Percentiles rank a stretch among this genome's conserved stretches.
These are phyloP conservation scores for Coffea canephora DNA, from an alignment of 257 asterid species.

Conservation along the genomic window DNA sequence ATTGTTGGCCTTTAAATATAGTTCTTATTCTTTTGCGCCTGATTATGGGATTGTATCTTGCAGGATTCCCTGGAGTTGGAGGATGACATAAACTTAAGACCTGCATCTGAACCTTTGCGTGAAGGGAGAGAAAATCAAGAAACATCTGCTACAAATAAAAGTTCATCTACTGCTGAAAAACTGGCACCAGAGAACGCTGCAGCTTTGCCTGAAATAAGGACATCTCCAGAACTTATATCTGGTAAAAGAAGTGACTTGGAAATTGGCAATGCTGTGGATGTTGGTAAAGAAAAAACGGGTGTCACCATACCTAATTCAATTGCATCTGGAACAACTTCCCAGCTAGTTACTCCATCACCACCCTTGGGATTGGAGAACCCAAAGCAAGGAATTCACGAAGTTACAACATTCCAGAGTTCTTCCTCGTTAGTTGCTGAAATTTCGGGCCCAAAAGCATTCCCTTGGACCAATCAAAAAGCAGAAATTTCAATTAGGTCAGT, in stretches of 20 bases:
- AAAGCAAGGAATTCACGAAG: conserved; percentile 33
- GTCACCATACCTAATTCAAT: conserved; percentile 17
- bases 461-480: conserved; percentile 14
- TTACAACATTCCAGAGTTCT: conserved; percentile 1
- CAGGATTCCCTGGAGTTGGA: conserved; percentile 56
- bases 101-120: conserved; percentile 27
- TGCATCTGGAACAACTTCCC: conserved; percentile 28
- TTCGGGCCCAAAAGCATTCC: conserved; percentile 30
- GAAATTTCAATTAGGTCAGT: conserved; percentile 30
- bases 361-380: background rate
- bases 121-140: conserved; percentile 30
- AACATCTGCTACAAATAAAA: conserved; percentile 21
- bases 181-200: conserved; percentile 22
- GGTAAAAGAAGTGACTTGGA: conserved; percentile 28
- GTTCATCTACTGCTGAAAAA: conserved; percentile 29
- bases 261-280: conserved; percentile 19
- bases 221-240: conserved; percentile 22
- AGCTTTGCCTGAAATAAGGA: conserved; percentile 27
- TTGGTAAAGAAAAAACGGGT: conserved; percentile 32
- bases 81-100: conserved; percentile 41
- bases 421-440: conserved; percentile 21
- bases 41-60: conserved; percentile 11
- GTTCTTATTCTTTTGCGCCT: background rate
- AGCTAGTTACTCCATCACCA: conserved; percentile 24
- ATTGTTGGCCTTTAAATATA: background rate